A percentile compares a stretch with the other conserved stretches of the same genome.
phyloP scores from a whole-genome alignment of 129 eudicot species.

The Solidago caesia region DNA sequence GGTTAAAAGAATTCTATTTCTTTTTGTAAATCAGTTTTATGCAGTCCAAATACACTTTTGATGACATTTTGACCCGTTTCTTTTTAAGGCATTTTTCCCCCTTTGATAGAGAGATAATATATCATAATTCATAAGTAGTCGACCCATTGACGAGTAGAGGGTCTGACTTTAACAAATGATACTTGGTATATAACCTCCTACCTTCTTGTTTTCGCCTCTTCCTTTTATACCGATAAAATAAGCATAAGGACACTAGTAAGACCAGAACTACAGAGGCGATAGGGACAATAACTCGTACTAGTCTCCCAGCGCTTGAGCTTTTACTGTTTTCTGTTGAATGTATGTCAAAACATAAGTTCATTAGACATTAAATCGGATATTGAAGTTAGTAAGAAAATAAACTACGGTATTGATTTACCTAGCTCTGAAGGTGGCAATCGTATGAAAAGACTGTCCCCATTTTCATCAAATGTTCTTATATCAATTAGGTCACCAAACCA shows the following conservation, averaged over 20 bases:
- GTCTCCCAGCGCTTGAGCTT: constrained; percentile 12
- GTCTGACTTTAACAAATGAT: neutral
- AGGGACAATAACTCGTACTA: constrained; percentile 12
- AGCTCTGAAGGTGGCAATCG: constrained; percentile 25
- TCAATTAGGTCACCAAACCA: constrained; percentile 31
- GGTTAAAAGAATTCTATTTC: neutral
- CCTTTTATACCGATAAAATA: constrained; percentile 12
- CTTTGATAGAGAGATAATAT: no score
- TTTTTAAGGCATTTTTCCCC: no score
- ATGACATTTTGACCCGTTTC: neutral
- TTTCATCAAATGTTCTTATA: constrained; percentile 2
- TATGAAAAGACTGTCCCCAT: constrained; percentile 27
- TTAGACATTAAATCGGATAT: neutral
- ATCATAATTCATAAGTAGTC: neutral
- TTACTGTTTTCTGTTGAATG: neutral
- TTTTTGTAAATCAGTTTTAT: neutral
- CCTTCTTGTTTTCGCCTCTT: neutral
- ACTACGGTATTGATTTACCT: constrained; percentile 25
- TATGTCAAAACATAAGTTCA: neutral
- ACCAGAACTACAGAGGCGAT: neutral
- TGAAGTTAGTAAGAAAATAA: neutral
- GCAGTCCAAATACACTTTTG: neutral
- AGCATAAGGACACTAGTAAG: constrained; percentile 10
- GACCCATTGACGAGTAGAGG: neutral
- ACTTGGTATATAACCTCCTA: neutral